A percentile compares a stretch with the other conserved stretches of the same genome.
These are phyloP conservation scores for Cyberlindnera samutprakarnensis DNA, from an alignment of 805 yeast genomes.

Conservation along the genomic window DNA sequence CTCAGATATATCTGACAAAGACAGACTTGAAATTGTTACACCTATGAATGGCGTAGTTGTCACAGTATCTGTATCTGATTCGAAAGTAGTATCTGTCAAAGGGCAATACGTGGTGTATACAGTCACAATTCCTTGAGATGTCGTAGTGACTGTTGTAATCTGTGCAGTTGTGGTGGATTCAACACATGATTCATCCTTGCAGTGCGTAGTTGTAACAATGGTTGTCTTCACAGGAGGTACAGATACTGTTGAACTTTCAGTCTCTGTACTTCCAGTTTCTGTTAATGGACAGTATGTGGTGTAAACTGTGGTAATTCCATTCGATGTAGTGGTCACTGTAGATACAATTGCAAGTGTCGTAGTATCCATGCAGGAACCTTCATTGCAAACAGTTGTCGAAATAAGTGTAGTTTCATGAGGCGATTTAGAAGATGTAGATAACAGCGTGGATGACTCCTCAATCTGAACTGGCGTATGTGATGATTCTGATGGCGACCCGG, in stretches of 20 bases:
- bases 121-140: constrained; percentile 24
- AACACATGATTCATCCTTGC: constrained; percentile 22
- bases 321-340: constrained; percentile 26
- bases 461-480: too few relatives aligned
- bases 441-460: background rate
- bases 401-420: constrained; percentile 16
- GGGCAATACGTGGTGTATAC: constrained; percentile 37
- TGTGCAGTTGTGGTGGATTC: constrained; percentile 20
- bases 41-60: too few relatives aligned
- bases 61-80: too few relatives aligned
- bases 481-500: constrained; percentile 7
- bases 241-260: background rate
- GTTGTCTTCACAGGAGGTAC: constrained; percentile 15
- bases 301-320: constrained; percentile 27
- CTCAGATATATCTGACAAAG: constrained; percentile 2
- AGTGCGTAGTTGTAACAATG: constrained; percentile 24
- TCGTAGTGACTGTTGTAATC: constrained; percentile 26
- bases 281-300: constrained; percentile 34
- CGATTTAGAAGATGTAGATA: background rate
- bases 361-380: constrained; percentile 20
- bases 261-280: background rate
- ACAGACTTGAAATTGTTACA: too few relatives aligned
- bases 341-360: constrained; percentile 21
- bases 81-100: constrained; percentile 10
- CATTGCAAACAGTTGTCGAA: constrained; percentile 25